Evolutionary conservation across 1,139 yeast species (phyloP).

Genomic region (Magnusiomyces clavatus): DNA sequence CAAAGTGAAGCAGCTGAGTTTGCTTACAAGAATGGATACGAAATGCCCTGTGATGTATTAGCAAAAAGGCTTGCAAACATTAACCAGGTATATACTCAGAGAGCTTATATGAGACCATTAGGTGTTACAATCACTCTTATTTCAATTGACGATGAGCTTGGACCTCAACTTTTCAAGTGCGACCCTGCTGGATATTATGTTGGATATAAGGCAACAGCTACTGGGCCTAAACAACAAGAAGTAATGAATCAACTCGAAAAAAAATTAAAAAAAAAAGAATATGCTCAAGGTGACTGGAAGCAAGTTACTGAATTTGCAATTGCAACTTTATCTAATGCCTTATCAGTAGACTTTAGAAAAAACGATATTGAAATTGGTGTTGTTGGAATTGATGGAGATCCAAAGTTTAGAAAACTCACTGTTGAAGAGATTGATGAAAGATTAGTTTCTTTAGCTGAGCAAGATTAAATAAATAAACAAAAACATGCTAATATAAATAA

Average conservation of each 20-base stretch:
- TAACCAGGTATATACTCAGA: slow-evolving; percentile 90
- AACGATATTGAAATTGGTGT: slow-evolving; percentile 91
- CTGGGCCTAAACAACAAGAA: slow-evolving; percentile 97
- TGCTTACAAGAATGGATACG: slow-evolving; percentile 89
- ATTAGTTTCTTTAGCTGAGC: slow-evolving; percentile 89
- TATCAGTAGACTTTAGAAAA: slow-evolving; percentile 90
- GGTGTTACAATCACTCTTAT: slow-evolving; percentile 89
- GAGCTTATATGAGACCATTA: slow-evolving; percentile 98
- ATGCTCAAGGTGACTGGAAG: slow-evolving; percentile 80
- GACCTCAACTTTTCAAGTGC: slow-evolving; percentile 87
- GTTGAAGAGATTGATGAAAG: slow-evolving; percentile 92
- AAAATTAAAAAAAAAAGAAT: slow-evolving; percentile 70
- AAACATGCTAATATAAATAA: background rate
- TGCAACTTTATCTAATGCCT: slow-evolving; percentile 70
- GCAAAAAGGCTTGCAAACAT: slow-evolving; percentile 94
- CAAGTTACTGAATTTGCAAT: slow-evolving; percentile 86
- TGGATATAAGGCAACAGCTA: slow-evolving; percentile 86
- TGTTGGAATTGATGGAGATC: slow-evolving; percentile 46
- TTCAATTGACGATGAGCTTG: slow-evolving; percentile 78
- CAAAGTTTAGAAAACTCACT: slow-evolving; percentile 54
- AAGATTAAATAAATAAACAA: slow-evolving; percentile 46
- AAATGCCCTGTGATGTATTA: slow-evolving; percentile 90
- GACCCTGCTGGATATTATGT: slow-evolving; percentile 97
- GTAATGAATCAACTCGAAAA: slow-evolving; percentile 87
- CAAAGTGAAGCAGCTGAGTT: slow-evolving; percentile 92